Conservation (phyloP, 306 rosid genomes). For the Mimosa bimucronata region DNA sequence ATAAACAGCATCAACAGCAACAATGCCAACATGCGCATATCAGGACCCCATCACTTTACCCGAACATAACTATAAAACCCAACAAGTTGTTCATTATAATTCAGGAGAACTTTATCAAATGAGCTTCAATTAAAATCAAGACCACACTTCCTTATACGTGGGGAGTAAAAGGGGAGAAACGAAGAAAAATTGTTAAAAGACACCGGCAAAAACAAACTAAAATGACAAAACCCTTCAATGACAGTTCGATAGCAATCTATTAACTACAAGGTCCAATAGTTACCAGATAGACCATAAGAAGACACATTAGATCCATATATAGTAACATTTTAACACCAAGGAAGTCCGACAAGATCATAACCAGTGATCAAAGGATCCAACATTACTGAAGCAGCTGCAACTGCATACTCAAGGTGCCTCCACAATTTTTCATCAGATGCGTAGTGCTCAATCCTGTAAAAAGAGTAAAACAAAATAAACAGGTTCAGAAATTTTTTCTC, state of each 20-base stretch:
- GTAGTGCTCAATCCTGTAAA: conserved; percentile 52
- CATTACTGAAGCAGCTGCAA: conserved; percentile 50
- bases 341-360: conserved; percentile 53
- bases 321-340: conserved; percentile 46
- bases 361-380: conserved; percentile 44
- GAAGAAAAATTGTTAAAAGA: background rate
- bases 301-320: conserved; percentile 45
- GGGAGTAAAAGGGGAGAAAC: conserved; percentile 21
- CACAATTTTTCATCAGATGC: conserved; percentile 23
- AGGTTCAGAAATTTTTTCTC: background rate
- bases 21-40: conserved; percentile 64
- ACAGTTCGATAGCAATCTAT: conserved; percentile 38
- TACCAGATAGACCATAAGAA: conserved; percentile 38
- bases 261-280: conserved; percentile 45
- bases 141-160: conserved; percentile 23
- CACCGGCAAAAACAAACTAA: conserved; percentile 19
- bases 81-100: conserved; percentile 64
- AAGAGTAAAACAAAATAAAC: conserved; percentile 6
- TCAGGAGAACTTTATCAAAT: conserved; percentile 39
- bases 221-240: conserved; percentile 33
- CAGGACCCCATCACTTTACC: conserved; percentile 62
- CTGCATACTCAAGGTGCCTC: conserved; percentile 33
- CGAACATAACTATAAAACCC: conserved; percentile 88
- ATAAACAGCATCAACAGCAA: conserved; percentile 76
- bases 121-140: conserved; percentile 33